Evolutionary conservation across 164 flowering plant species (phyloP).

Genomic region (Brasenia schreberi): DNA sequence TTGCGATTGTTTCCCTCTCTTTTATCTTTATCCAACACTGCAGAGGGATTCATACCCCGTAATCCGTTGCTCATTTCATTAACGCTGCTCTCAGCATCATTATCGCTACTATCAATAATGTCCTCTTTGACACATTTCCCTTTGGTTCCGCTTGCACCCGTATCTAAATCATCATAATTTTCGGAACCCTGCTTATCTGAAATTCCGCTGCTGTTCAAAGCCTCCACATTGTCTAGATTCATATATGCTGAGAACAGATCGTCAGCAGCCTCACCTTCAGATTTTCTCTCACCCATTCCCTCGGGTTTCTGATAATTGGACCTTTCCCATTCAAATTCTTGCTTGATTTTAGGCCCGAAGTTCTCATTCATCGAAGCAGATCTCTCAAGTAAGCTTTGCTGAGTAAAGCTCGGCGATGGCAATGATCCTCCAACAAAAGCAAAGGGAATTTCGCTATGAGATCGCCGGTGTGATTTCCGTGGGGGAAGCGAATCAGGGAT

Average conservation of each 20-base stretch:
- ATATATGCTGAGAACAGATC: slow-evolving; percentile 74
- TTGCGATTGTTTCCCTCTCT: slow-evolving; percentile 37
- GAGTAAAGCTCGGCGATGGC: slow-evolving; percentile 22
- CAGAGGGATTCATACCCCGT: slow-evolving; percentile 13
- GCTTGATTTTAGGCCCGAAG: slow-evolving; percentile 42
- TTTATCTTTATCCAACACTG: slow-evolving; percentile 17
- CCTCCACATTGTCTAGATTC: slow-evolving; percentile 73
- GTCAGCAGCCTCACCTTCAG: slow-evolving; percentile 73
- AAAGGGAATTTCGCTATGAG: slow-evolving; percentile 83
- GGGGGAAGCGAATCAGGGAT: slow-evolving; percentile 68
- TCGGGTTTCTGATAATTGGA: slow-evolving; percentile 26
- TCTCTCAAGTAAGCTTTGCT: slow-evolving; percentile 21
- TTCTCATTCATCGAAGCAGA: slow-evolving; percentile 25
- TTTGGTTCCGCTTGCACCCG: slow-evolving; percentile 78
- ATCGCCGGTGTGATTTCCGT: slow-evolving; percentile 72
- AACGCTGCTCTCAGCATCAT: slow-evolving; percentile 79
- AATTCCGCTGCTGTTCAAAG: slow-evolving; percentile 50
- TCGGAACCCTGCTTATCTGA: slow-evolving; percentile 41
- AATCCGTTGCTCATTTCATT: slow-evolving; percentile 45
- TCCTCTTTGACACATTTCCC: slow-evolving; percentile 38
- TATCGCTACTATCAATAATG: slow-evolving; percentile 56
- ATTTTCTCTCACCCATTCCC: slow-evolving; percentile 63
- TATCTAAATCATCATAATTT: slow-evolving; percentile 53
- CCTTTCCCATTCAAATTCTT: slow-evolving; percentile 43
- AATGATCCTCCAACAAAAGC: slow-evolving; percentile 43